Evolutionary conservation across 805 yeast genomes (phyloP), one percentile per base, ranked within the genome.

Genomic region (Ogataea neopini): DNA sequence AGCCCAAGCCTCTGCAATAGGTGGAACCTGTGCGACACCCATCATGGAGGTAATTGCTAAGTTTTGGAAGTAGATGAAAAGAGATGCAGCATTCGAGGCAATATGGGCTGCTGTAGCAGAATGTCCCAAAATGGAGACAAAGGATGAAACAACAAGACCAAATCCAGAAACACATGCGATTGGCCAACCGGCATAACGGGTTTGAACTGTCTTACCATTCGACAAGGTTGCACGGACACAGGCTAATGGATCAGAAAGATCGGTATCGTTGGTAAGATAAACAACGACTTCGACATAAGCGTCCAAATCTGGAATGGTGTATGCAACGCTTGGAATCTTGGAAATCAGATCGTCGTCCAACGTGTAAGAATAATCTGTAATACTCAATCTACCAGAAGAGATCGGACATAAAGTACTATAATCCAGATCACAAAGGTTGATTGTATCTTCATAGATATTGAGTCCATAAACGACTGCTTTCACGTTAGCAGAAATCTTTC

Each of bases 1-100:
- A 26, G 95, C 83, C 99, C 99, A 92, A 2, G 98, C 91, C 2
- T 96, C 89, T 4, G 97, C 98, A 57, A 94, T 91, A 2, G 99
- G 99, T 1, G 99, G 99, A 17, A 89, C 87, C 51, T 80, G 74
- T 17, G 88, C 79, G 25, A 92, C 97, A 47, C 95, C 97, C 90
- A 90, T 85, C 97, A 94, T 91, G 14, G 96, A 80, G 15, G 92
- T 85, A 50, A 92, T 83, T 17, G 97, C 97, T 57, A 94, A 75
- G 48, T 87, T 81, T 73, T 94, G 99, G 79, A 92, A 94, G 69
- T 94, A 94, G 45, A 90, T 82, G 69, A 94, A 94, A 51, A 94
- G 73, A 1, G 97, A 88, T 63, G 92, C 84, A 14, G 96, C 85
- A 71, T 94, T 94, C 15, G 97, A 86, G n/a, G 97, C 96, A 62